Conservation (phyloP, 495 filamentous ascomycete genomes). For the Collariella sp. region DNA sequence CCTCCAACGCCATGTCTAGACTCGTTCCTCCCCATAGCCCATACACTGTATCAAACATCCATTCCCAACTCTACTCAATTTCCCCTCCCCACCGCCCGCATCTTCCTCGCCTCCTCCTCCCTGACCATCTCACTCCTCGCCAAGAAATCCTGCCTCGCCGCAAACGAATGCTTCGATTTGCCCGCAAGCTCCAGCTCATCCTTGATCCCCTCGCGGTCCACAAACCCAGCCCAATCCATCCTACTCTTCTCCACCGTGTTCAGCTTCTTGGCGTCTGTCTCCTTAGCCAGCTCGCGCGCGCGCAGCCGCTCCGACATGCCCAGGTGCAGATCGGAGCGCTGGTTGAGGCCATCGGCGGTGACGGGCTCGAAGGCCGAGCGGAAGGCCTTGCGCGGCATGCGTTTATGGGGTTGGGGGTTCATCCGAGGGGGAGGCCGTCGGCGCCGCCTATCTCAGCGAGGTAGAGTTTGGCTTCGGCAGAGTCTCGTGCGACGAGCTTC, state of each 20-base stretch:
- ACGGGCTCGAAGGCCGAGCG: slow-evolving; percentile 77
- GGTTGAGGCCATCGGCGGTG: slow-evolving; percentile 31
- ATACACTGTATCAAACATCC: background rate
- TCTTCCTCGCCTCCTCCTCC: slow-evolving; percentile 64
- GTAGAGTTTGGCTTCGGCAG: slow-evolving; percentile 73
- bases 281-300: slow-evolving; percentile 31
- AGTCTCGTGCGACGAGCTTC: slow-evolving; percentile 67
- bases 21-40: background rate
- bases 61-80: background rate
- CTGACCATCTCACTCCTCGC: slow-evolving; percentile 65
- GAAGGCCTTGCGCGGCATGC: slow-evolving; percentile 61
- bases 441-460: slow-evolving; percentile 44
- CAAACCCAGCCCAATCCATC: slow-evolving; percentile 90
- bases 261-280: slow-evolving; percentile 65
- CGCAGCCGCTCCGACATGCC: slow-evolving; percentile 34
- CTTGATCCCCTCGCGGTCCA: slow-evolving; percentile 83
- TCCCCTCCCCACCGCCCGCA: slow-evolving; percentile 47
- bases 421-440: slow-evolving; percentile 15
- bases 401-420: slow-evolving; percentile 27
- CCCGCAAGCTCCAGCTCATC: slow-evolving; percentile 82
- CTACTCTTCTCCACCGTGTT: slow-evolving; percentile 94
- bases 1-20: background rate
- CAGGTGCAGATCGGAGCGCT: slow-evolving; percentile 45
- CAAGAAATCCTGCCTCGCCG: slow-evolving; percentile 82
- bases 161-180: slow-evolving; percentile 74